Evolutionary conservation across 1,284 basidiomycete genomes (phyloP), one percentile per base, ranked within the genome.

Genomic region (Termitomyces sp.): DNA sequence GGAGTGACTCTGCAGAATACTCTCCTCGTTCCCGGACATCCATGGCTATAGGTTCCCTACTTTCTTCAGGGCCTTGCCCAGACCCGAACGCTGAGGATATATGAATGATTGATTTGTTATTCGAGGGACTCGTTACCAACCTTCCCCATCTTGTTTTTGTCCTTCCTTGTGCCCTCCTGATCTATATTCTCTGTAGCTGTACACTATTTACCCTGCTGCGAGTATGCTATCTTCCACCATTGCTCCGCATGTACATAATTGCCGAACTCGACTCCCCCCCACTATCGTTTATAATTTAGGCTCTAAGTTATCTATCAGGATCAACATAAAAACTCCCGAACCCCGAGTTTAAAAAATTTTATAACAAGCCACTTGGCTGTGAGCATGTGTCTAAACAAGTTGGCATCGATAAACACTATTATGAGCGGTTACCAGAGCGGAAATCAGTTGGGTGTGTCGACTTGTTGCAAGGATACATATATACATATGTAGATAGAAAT

Each of bases 1-100:
- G 72, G 61, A 77, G 75, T 60, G 71, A 76, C 50, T 76, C 75
- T 19, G 73, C 72, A 30, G 74, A 75, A 55, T 73, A 73, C 55
- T 78, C 77, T 9, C 77, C 77, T 41, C 73, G 75, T 34, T 74
- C 78, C 41, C 68, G 74, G 45, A 69, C 70, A 21, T 77, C 77
- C 17, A 79, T 78, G 77, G 73, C 75, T 40, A 79, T 79, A 57
- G 76, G 75, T 24, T 77, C 75, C 3, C 61, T 79, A n/a, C 67
- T 79, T 6, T 74, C 75, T 52, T 63, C 69, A 49, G 66, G 70
- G 24, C 71, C 72, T 57, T 68, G 62, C 62, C 65, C 70, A 62
- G 68, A 70, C 52, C 60, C 61, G 48, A 68, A 66, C 43, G 65
- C 64, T 46, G 69, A 73, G 59, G 60, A 60, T 30, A 40, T 58